A percentile compares a stretch with the other conserved stretches of the same genome.
Evolutionary conservation across 1,284 basidiomycete genomes (phyloP).

Genomic region (Anthracocystis walkeri): DNA sequence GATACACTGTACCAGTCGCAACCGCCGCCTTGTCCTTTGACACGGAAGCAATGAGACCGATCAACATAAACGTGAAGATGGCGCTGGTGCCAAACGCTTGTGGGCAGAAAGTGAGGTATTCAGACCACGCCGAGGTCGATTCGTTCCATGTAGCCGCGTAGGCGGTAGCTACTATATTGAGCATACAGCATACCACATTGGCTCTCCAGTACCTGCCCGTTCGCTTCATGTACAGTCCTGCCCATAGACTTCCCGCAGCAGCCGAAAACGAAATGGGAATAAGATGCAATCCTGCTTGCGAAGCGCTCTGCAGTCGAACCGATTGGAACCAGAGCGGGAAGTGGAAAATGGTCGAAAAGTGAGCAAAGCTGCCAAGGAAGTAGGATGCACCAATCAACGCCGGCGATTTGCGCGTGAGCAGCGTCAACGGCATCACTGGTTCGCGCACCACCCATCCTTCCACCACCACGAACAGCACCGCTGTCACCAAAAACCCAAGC

Average conservation of each 20-base stretch:
- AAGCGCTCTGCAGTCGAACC: conserved; percentile 78
- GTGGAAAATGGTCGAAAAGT: conserved; percentile 72
- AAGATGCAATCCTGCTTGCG: conserved; percentile 79
- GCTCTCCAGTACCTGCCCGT: conserved; percentile 82
- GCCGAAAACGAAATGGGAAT: conserved; percentile 81
- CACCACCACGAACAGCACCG: conserved; percentile 72
- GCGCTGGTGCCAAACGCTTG: conserved; percentile 72
- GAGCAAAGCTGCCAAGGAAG: conserved; percentile 39
- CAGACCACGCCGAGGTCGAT: conserved; percentile 78
- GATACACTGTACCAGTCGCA: conserved; percentile 82
- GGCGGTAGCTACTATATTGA: conserved; percentile 32
- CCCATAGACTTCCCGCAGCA: conserved; percentile 80
- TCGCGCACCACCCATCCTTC: conserved; percentile 71
- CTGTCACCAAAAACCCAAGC: conserved; percentile 71
- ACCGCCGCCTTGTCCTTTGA: conserved; percentile 75
- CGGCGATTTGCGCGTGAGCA: conserved; percentile 32
- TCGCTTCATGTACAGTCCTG: conserved; percentile 83
- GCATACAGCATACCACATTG: conserved; percentile 74
- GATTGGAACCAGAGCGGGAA: conserved; percentile 90
- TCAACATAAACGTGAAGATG: conserved; percentile 83
- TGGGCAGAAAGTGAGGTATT: conserved; percentile 75
- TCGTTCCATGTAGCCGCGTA: conserved; percentile 68
- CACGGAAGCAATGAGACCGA: conserved; percentile 71
- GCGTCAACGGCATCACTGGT: conserved; percentile 62
- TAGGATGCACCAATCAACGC: conserved; percentile 36